Base-by-base conservation (phyloP, 73 alveolate genomes). In the Paramecium biaurelia region DNA sequence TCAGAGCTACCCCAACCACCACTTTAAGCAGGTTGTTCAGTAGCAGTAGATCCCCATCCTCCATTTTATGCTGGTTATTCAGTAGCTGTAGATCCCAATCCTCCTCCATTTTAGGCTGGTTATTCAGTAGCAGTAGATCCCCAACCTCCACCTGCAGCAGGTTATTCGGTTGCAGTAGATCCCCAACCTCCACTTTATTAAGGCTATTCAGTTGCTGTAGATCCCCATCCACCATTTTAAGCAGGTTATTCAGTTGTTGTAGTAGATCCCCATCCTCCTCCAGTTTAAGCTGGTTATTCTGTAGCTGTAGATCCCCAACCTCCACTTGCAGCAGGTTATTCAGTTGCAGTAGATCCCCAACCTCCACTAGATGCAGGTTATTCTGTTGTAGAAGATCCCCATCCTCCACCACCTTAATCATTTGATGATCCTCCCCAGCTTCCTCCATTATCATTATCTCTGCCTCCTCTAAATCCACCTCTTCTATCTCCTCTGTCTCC, bases 381-480 rank as follows among this genome's bases (percentile, higher is more conserved):
- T 12, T 63, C 84, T 5, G 49, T 63, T 53, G 34, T 18, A 18
- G 68, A 53, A 26, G 84, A 63, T 63, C 84, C 42, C 45, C 72
- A 32, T 38, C 90, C 90, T 79, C 90, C 49, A 43, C 56, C 74
- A 15, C 90, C 76, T 38, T 42, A 37, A 79, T 79, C 47, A 20
- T 42, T 53, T 45, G 84, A 26, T 63, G 84, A 14, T 63, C 49
- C 84, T 35, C 86, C 58, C 56, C 58, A 32, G 2, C 86, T 35
- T 35, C 86, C 86, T 2, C 90, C 42, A 24, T 45, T 41, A n/a
- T 74, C 58, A 37, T 37, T 74, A 6, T 42, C 90, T 10, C 90
- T 34, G 6, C 90, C 76, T 41, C 74, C 76, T 43, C 90, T 34
- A 43, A 23, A 32, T n/a, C 90, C 43, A 37, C 90, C 90, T 79